Evolutionary conservation across 1,139 yeast genomes (phyloP), one percentile per base, ranked within the genome.

Genomic region (Candida frijolesensis): DNA sequence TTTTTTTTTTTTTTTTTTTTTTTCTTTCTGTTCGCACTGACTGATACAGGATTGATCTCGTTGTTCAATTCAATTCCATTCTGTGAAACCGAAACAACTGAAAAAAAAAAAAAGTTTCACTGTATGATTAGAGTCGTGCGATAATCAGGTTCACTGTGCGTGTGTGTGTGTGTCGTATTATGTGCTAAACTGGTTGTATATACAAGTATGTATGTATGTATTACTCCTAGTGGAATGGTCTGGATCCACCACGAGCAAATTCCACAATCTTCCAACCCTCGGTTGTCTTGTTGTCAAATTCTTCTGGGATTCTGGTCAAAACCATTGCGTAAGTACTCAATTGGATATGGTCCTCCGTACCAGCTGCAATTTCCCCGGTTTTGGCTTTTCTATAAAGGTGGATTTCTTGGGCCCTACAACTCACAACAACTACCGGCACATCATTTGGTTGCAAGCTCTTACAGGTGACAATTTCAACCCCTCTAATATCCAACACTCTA

Each of bases 191-290:
- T 22, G 27, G 43, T 38, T 33, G 45, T 48, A 52, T 54, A 48
- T 49, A 54, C 44, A 52, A 27, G 42, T 14, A 2, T 25, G 29
- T 25, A n/a, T n/a, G 25, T 22, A 25, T 25, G 11, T 9, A 49
- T 68, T 10, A 16, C 25, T 7, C 22, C 30, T 66, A 90, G 60
- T 92, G 91, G 83, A 88, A 90, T 52, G 87, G 89, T 74, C 96
- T 85, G 47, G 96, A 86, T 46, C 91, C 95, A 59, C 97, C 97
- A 66, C 97, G 87, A 48, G 91, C 97, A 67, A 95, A 89, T 71
- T 95, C 99, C 64, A 94, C 73, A 51, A 95, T 85, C 75, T 89
- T 90, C 99, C 99, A 95, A 41, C 99, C 99, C 64, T 90, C 96
- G 27, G 99, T 95, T 61, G 86, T 91, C 51, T 82, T 80, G 67